Evolutionary conservation across 176 grass and related monocot genomes (phyloP), one percentile per base, ranked within the genome.

Genomic region (Oryza meridionalis): DNA sequence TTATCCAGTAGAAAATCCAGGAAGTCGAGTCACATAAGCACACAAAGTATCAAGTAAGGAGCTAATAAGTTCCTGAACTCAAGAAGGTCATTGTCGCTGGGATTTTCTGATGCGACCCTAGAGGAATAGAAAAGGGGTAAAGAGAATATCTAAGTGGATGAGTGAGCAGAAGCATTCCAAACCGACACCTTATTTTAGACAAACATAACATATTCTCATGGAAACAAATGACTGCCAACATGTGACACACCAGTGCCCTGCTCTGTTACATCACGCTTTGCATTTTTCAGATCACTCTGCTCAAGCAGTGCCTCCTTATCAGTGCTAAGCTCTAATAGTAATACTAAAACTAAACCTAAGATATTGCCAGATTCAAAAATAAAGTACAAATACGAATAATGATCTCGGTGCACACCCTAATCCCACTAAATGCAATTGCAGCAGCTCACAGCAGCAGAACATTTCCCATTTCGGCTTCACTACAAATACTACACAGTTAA

Each of bases 41-140:
- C 55, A 62, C 21, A 24, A 4, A 62, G 58, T 62, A 86, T 86
- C 67, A 7, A 17, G 70, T 67, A 38, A 73, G 25, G 44, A 82
- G 42, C 15, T 22, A 69, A 63, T 9, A 49, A 13, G 24, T 63
- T 33, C 29, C 4, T 49, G 47, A 44, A 33, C 51, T 27, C n/a
- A 1, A 63, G 58, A 70, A 69, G 2, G 9, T 11, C 40, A 6
- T 8, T 6, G 15, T 51, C 70, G 5, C 55, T 22, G 9, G 21
- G 25, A 59, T 9, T 67, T 73, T 21, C 75, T 15, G 13, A 11
- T 13, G 31, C 7, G 2, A 14, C 13, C 21, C 11, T 27, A 77
- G 22, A 75, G 50, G 19, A 51, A 81, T 61, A 3, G 21, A 10
- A 19, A 7, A 44, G 25, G 17, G 40, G 6, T 2, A 16, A 25